A percentile compares a stretch with the other conserved stretches of the same genome.
Conservation (phyloP, 2,329 filamentous ascomycete species). For the Metarhizium anisopliae region DNA sequence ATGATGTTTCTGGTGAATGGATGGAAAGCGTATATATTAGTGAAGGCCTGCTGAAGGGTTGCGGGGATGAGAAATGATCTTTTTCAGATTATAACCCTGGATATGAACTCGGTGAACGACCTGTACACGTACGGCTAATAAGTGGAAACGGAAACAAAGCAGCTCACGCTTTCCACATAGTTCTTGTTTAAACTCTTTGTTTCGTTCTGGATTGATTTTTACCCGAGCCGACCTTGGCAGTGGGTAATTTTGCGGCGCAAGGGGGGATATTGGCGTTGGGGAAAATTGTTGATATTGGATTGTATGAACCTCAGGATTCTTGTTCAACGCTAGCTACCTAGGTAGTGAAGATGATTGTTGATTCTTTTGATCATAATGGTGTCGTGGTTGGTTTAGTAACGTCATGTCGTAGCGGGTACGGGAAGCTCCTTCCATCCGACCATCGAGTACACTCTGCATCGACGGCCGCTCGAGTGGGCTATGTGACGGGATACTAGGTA, state of each 20-base stretch:
- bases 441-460: background rate
- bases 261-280: slow-evolving; percentile 5
- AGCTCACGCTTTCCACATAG: background rate
- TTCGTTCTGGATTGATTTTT: background rate
- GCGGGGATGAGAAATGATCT: background rate
- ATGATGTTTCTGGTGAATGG: background rate
- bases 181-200: background rate
- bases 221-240: slow-evolving; percentile 3
- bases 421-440: background rate
- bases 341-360: background rate
- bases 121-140: slow-evolving; percentile 4
- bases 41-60: background rate
- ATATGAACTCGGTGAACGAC: background rate
- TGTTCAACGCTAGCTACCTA: background rate
- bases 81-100: background rate
- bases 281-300: background rate
- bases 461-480: background rate
- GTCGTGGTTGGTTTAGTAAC: background rate
- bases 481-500: background rate
- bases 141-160: background rate
- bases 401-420: background rate
- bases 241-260: slow-evolving; percentile 6
- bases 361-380: background rate
- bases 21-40: background rate
- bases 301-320: background rate